Base-by-base conservation (phyloP, 139 green algal genomes). In the Trebouxia sp. region DNA sequence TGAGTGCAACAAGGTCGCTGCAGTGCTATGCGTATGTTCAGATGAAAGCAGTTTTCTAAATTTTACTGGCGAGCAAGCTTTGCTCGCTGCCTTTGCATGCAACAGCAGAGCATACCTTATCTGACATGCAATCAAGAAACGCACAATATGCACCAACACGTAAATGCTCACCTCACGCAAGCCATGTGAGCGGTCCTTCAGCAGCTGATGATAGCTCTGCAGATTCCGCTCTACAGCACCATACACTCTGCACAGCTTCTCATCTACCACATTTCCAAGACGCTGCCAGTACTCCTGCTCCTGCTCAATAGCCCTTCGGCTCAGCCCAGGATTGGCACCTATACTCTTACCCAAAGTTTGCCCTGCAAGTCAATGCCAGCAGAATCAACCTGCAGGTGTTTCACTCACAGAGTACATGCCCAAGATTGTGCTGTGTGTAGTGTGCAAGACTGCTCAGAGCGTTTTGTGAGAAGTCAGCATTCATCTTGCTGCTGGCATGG, bases 201-300 rank as follows among this genome's bases (percentile, higher is more conserved):
- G 85, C 78, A 91, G 82, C 26, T 32, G 62, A 47, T 92, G 82
- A 83, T 97, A 97, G 62, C 85, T 82, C 20, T 87, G 74, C 26
- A 97, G 87, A 80, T 93, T 86, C 82, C 83, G 85, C 43, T 95
- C 91, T 47, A 97, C 78, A 17, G 86, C 85, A 6, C 32, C 14
- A 89, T 91, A 97, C 66, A 93, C 88, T 2, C 91, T 86, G n/a
- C 82, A 86, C 55, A 82, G 82, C 55, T 85, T 81, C 26, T 84
- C 72, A 37, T 76, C 62, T 42, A 90, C 88, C 5, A 90, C 82
- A 47, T 85, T 88, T 30, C 75, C 43, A 38, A 91, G 47, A 0
- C 80, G 38, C 56, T 83, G n/a, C 89, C 88, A 92, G 75, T 88
- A 92, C 78, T 87, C 81, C 58, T 79, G 79, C 58, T 88, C 87